A percentile compares a stretch with the other conserved stretches of the same genome.
Conservation (phyloP, 2,329 filamentous ascomycete genomes). For the Lecanosticta acicola region DNA sequence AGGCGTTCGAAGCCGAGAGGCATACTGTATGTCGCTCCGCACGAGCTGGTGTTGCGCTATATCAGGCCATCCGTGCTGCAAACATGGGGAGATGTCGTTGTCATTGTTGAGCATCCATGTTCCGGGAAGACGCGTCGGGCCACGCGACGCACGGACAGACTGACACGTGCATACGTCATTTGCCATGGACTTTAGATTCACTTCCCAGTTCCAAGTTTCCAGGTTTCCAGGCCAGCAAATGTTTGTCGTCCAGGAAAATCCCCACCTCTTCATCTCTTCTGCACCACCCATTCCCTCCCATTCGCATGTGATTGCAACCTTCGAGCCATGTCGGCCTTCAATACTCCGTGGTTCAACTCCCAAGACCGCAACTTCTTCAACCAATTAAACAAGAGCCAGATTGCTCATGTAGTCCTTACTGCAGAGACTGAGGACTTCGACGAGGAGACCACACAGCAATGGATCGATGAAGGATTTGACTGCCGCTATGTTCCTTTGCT, state of each 20-base stretch:
- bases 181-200: background rate
- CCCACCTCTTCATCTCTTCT: background rate
- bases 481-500: conserved; percentile 52
- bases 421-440: conserved; percentile 54
- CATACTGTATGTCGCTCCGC: conserved; percentile 47
- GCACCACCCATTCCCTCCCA: background rate
- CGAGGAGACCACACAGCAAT: conserved; percentile 47
- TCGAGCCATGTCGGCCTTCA: conserved; percentile 25
- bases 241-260: background rate
- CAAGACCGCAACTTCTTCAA: conserved; percentile 33
- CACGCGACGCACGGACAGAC: background rate
- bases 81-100: background rate
- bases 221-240: background rate
- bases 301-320: background rate
- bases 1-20: conserved; percentile 72
- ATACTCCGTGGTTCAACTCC: conserved; percentile 31
- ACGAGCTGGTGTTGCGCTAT: background rate
- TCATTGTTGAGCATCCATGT: background rate
- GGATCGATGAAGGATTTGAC: conserved; percentile 57
- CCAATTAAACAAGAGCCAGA: conserved; percentile 36
- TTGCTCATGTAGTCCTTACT: conserved; percentile 45
- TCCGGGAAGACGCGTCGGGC: background rate
- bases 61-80: background rate
- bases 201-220: background rate
- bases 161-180: background rate